phyloP scores from a whole-genome alignment of 2,329 filamentous ascomycete species.

The Colletotrichum ledebouriae region DNA sequence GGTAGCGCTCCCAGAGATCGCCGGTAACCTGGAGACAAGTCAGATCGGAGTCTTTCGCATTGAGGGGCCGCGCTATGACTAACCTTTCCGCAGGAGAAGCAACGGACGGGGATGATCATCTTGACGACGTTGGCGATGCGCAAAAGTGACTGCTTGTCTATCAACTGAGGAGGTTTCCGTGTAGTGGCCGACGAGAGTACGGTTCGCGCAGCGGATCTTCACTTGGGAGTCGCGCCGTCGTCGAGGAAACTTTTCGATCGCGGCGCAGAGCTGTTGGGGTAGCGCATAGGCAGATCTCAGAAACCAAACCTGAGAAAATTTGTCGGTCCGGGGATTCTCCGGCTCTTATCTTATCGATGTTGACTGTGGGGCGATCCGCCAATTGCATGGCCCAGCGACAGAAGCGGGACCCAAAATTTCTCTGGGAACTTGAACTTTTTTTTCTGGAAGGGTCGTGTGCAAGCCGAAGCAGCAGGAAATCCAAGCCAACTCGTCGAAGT shows the following conservation, averaged over 20 bases:
- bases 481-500: slow-evolving; percentile 29
- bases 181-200: not conserved
- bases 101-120: slow-evolving; percentile 99
- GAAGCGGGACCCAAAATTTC: slow-evolving; percentile 44
- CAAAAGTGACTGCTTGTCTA: not conserved
- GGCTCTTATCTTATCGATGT: slow-evolving; percentile 41
- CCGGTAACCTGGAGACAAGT: slow-evolving; percentile 82
- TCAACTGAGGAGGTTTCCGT: not conserved
- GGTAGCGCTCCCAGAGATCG: slow-evolving; percentile 97
- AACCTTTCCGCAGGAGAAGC: slow-evolving; percentile 99
- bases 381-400: slow-evolving; percentile 39
- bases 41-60: slow-evolving; percentile 45
- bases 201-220: slow-evolving; percentile 13
- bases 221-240: slow-evolving; percentile 26
- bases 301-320: slow-evolving; percentile 32
- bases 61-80: slow-evolving; percentile 43
- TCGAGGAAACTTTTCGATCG: slow-evolving; percentile 28
- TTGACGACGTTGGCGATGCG: slow-evolving; percentile 52
- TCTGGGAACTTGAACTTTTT: slow-evolving; percentile 41
- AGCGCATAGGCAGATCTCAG: too few relatives aligned
- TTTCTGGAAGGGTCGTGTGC: slow-evolving; percentile 33
- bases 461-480: slow-evolving; percentile 34
- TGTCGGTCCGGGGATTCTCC: slow-evolving; percentile 37
- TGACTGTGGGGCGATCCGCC: slow-evolving; percentile 32
- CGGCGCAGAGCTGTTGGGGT: not conserved